These are phyloP conservation scores for Bruguiera sexangula DNA, from an alignment of 345 rosid species.

Conservation along the genomic window DNA sequence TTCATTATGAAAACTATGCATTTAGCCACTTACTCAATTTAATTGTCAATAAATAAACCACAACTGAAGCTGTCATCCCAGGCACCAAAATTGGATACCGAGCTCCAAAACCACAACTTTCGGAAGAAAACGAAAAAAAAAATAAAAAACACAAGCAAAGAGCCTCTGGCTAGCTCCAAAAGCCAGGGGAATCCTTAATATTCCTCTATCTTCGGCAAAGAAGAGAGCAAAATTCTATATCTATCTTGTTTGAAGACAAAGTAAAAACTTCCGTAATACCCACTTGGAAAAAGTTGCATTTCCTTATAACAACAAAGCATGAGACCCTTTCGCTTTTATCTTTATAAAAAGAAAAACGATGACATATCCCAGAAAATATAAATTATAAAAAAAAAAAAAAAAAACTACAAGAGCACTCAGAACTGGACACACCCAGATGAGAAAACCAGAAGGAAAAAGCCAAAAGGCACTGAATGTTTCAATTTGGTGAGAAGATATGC, in stretches of 20 bases:
- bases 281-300: not conserved
- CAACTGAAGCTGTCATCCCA: constrained; percentile 35
- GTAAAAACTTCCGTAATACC: not conserved
- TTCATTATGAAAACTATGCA: not conserved
- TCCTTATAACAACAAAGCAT: not conserved
- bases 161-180: not conserved
- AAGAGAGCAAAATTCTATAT: no score
- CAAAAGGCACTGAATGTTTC: not conserved
- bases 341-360: not conserved
- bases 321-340: not conserved
- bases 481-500: not conserved
- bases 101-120: constrained; percentile 7
- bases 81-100: constrained; percentile 19
- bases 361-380: no score
- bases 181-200: not conserved
- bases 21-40: constrained; percentile 30
- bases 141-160: not conserved
- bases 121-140: not conserved
- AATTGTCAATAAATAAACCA: constrained; percentile 14
- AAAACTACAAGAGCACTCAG: not conserved
- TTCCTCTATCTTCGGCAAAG: no score
- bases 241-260: not conserved
- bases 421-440: constrained; percentile 15
- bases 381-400: no score
- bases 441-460: constrained; percentile 3